Evolutionary conservation across 768 basidiomycete species (phyloP), one percentile per base, ranked within the genome.

Genomic region (Tylopilus intermedius): DNA sequence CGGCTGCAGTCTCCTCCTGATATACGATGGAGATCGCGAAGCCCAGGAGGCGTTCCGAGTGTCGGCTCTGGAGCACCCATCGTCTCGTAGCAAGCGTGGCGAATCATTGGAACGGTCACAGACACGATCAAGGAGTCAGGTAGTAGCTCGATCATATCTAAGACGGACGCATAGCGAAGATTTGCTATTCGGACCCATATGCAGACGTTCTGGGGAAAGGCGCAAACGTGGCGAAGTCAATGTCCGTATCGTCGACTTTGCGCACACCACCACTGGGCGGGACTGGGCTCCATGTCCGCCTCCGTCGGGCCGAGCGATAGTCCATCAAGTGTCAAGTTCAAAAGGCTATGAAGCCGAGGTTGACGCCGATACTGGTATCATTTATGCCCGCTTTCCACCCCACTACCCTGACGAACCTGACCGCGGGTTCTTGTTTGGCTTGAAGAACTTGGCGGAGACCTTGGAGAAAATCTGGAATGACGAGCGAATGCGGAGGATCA

Each of bases 221-320:
- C 82, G 84, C 53, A 88, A 85, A 65, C 76, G 90, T 22, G 96
- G 96, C 30, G 95, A 96, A 67, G 81, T 98, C 54, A 92, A 90
- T 65, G 89, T 99, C 56, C 91, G 94, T 33, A 84, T 99, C 47
- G 96, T 99, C 50, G 96, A 99, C 71, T 99, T 99, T 72, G 96
- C 95, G 11, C 95, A 97, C 66, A 97, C 96, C 47, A 97, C 94
- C 8, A 97, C 94, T 2, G 96, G 96, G 11, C 78, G 79, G 22
- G 96, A 99, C 69, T 98, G 91, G 81, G 70, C 89, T 40, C 79
- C 85, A 10, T 79, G 79, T 64, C 80, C 84, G 2, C 71, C 77
- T 3, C 68, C 75, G 21, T 67, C 73, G 33, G 75, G 73, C 53
- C 71, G 69, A 33, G 54, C 61, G 39, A 61, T 67, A 29, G 65